Percentiles rank a stretch among this genome's conserved stretches.
phyloP scores from a whole-genome alignment of 2,329 filamentous ascomycete genomes.

The Fusarium proliferatum region DNA sequence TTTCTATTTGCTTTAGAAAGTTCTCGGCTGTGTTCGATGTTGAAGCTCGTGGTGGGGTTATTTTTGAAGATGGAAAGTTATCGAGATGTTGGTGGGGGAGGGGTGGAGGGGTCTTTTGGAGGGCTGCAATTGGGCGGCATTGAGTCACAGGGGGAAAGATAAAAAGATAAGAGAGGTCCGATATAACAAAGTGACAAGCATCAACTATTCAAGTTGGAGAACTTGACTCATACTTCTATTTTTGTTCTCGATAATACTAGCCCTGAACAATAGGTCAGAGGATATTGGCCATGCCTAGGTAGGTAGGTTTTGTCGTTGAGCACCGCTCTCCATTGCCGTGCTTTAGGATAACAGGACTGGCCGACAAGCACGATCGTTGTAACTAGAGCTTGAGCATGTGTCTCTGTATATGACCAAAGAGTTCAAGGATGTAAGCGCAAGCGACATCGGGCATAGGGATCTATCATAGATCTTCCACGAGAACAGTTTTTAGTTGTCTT shows the following conservation, averaged over 20 bases:
- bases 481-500: neutral
- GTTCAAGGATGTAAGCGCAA: neutral
- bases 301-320: neutral
- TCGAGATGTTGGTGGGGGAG: slow-evolving; percentile 42
- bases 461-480: too few species aligned
- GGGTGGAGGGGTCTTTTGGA: slow-evolving; percentile 25
- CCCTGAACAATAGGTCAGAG: neutral
- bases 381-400: neutral
- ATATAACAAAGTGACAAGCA: neutral
- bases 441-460: neutral
- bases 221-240: neutral
- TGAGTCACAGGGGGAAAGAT: slow-evolving; percentile 33
- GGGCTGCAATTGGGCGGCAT: slow-evolving; percentile 16
- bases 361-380: neutral
- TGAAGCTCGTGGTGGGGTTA: slow-evolving; percentile 43
- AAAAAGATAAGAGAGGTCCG: slow-evolving; percentile 18
- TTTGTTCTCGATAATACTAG: neutral
- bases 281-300: neutral
- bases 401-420: neutral
- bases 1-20: neutral
- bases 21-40: slow-evolving; percentile 21
- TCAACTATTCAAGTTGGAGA: neutral
- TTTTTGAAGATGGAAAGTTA: slow-evolving; percentile 42
- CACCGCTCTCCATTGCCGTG: neutral
- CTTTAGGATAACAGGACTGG: neutral